Base-by-base conservation (phyloP, 192 early-diverging fungal genomes). In the Diversispora eburnea region DNA sequence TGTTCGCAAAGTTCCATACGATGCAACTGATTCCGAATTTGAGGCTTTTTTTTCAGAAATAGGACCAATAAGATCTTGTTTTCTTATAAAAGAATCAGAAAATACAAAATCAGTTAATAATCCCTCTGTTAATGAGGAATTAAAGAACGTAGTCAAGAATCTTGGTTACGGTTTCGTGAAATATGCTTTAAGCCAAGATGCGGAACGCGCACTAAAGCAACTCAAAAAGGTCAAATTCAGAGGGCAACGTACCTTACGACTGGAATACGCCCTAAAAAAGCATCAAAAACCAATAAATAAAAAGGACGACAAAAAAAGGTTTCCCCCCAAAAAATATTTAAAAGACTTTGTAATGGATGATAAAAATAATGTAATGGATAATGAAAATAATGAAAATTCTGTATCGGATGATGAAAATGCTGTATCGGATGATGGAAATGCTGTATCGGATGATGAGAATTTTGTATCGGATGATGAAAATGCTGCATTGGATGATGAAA, bases 111-210 rank as follows among this genome's bases (percentile, higher is more conserved):
- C 70, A n/a, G 63, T 72, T 8, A 68, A 76, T 15, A 39, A 66
- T 3, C 48, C 75, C 8, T 52, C 39, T 17, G 68, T 56, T 62
- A 6, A 75, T 52, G 57, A 73, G 73, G 67, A n/a, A 41, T n/a
- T 70, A 73, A 8, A 76, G 75, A 52, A 67, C 0, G 54, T 72
- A 17, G 60, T 59, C 19, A 79, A 80, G 68, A 95, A 94, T 79
- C 91, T 87, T 56, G 96, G 96, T 7, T 97, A 88, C 81, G 96
- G 96, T 17, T 98, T 93, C 80, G 95, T 98, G 5, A 89, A 94
- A 74, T 98, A 89, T 76, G 91, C 89, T 3, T 63, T 94, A 43
- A 79, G 83, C 25, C 90, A 93, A 54, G 94, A 94, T 81, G 93
- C 95, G 3, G 79, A 86, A 41, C 82, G 86, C 33, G 96, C 96